Percentiles rank a stretch among this genome's conserved stretches.
Conservation (phyloP, 345 rosid genomes). For the Rhizophora apiculata region DNA sequence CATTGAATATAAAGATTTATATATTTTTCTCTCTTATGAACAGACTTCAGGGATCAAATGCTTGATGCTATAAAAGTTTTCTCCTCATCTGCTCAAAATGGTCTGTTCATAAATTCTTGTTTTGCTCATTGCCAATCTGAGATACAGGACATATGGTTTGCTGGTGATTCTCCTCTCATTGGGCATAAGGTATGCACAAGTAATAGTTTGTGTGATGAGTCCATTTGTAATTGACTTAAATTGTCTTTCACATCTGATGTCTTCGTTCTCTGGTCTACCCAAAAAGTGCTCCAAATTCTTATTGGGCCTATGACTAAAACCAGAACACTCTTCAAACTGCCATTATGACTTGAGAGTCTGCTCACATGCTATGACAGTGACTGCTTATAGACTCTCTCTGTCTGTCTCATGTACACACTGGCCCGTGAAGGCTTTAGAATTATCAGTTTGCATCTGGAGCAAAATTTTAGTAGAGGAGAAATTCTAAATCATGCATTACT, state of each 20-base stretch:
- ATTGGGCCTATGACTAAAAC: too few relatives aligned
- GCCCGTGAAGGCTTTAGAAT: too few relatives aligned
- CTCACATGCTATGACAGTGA: too few relatives aligned
- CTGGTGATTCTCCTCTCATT: constrained; percentile 22
- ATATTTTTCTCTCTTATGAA: constrained; percentile 9
- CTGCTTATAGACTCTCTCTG: too few relatives aligned
- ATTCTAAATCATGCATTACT: too few relatives aligned
- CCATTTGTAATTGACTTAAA: neutral
- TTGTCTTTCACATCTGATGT: neutral
- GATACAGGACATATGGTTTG: constrained; percentile 31
- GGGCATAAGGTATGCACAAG: constrained; percentile 17
- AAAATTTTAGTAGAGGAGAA: too few relatives aligned
- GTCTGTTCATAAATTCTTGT: constrained; percentile 29
- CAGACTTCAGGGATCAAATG: constrained; percentile 34
- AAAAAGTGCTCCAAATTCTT: too few relatives aligned
- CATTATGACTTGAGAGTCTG: too few relatives aligned
- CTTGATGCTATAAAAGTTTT: constrained; percentile 17
- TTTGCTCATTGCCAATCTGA: constrained; percentile 34
- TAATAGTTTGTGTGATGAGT: neutral
- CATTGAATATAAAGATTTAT: neutral
- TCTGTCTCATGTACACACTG: too few relatives aligned
- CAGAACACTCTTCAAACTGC: too few relatives aligned
- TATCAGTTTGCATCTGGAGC: too few relatives aligned
- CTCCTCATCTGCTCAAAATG: constrained; percentile 22
- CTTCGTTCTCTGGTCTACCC: neutral